Percentiles rank a stretch among this genome's conserved stretches.
These are phyloP conservation scores for Mesembryanthemum crystallinum DNA, from an alignment of 148 eudicot genomes.

Conservation along the genomic window DNA sequence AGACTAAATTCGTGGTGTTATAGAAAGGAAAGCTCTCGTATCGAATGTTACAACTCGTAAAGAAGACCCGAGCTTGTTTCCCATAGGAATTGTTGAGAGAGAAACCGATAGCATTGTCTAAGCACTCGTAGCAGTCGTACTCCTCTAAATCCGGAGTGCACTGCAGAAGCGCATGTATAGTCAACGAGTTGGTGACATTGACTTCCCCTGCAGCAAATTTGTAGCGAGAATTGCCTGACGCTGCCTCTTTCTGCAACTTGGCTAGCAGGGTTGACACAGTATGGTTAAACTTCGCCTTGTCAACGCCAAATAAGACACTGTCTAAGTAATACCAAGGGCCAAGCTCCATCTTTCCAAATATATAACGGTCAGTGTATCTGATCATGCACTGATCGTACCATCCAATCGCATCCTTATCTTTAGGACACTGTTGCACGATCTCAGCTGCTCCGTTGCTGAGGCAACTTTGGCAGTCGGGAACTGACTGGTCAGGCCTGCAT, in stretches of 20 bases:
- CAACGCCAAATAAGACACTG: not conserved
- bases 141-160: conserved; percentile 45
- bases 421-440: conserved; percentile 2
- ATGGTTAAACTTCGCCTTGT: conserved; percentile 13
- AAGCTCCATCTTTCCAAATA: conserved; percentile 8
- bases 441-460: not conserved
- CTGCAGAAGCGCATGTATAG: conserved; percentile 37
- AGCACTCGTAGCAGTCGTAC: conserved; percentile 29
- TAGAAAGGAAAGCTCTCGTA: conserved; percentile 29
- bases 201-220: conserved; percentile 36
- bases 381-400: conserved; percentile 15
- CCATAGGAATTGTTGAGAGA: not conserved
- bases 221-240: conserved; percentile 22
- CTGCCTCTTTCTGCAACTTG: conserved; percentile 26
- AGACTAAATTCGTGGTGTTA: not conserved
- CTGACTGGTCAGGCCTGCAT: conserved; percentile 1
- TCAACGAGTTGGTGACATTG: not conserved
- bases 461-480: not conserved
- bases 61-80: conserved; percentile 14
- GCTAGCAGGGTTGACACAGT: conserved; percentile 18
- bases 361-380: conserved; percentile 7
- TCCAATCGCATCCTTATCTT: conserved; percentile 14
- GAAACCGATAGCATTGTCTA: conserved; percentile 14
- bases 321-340: not conserved
- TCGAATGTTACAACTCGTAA: conserved; percentile 36